A percentile compares a stretch with the other conserved stretches of the same genome.
phyloP scores from a whole-genome alignment of 495 filamentous ascomycete genomes.

The Neurospora terricola region DNA sequence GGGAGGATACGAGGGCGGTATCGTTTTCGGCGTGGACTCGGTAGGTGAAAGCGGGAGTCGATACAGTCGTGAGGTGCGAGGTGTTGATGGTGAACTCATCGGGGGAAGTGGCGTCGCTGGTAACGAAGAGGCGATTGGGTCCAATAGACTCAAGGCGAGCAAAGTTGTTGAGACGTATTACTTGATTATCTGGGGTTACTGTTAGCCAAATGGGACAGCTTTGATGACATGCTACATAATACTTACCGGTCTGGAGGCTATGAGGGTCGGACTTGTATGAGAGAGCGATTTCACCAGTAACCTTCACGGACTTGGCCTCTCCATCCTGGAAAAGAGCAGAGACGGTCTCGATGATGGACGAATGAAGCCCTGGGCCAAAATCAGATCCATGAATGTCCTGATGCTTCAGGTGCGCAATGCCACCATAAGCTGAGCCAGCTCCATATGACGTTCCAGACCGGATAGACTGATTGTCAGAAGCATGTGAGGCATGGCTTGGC shows the following conservation, averaged over 20 bases:
- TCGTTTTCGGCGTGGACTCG: constrained; percentile 72
- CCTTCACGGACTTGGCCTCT: constrained; percentile 55
- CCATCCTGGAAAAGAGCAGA: constrained; percentile 75
- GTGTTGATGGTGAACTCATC: constrained; percentile 76
- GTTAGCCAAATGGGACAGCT: background rate
- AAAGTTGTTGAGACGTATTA: constrained; percentile 85
- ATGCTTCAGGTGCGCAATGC: constrained; percentile 53
- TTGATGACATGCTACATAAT: background rate
- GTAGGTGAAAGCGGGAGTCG: constrained; percentile 81
- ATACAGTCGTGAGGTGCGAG: constrained; percentile 57
- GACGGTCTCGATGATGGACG: constrained; percentile 86
- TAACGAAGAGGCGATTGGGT: constrained; percentile 83
- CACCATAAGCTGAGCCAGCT: constrained; percentile 25
- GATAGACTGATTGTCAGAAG: constrained; percentile 85
- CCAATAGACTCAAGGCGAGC: constrained; percentile 85
- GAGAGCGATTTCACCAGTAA: constrained; percentile 86
- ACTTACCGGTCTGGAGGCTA: constrained; percentile 17
- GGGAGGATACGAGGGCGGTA: constrained; percentile 41
- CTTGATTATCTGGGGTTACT: constrained; percentile 39
- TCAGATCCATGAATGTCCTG: constrained; percentile 70
- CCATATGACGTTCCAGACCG: constrained; percentile 76
- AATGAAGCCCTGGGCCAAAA: constrained; percentile 65
- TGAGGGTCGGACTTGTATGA: constrained; percentile 59
- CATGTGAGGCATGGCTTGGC: constrained; percentile 46
- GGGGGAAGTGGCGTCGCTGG: constrained; percentile 47